Base-by-base conservation (phyloP, 371 early-diverging fungal genomes). In the Spraguea lophii region DNA sequence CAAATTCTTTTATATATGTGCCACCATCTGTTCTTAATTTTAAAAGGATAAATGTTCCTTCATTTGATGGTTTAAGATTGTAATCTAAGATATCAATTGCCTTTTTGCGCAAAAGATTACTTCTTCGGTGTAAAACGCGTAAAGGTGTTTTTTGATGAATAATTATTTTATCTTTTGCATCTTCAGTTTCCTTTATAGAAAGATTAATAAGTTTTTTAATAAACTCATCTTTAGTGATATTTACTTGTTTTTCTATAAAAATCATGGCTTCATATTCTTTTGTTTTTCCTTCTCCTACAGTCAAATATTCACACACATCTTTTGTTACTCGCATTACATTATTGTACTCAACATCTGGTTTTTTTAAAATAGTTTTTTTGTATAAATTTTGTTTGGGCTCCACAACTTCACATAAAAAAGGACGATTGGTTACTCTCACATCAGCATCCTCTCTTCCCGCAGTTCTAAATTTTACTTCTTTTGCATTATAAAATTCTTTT, bases 1-100 rank as follows among this genome's bases (percentile, higher is more conserved):
- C 80, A 76, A 90, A 93, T 71, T 94, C 95, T 62, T 94, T 94
- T 52, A 94, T 85, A 57, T 94, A 94, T 0, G 90, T 82, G 7
- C 94, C 94, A 1, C 93, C 89, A 54, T 79, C 78, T 0, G 88
- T 82, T 50, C 75, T 74, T 64, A 89, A 52, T 19, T 77, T 69
- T 1, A 83, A 65, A 76, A 67, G 43, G 74, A 60, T 56, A 79
- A 77, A 20, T 71, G 74, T 0, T 71, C 68, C 48, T 30, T 42
- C 46, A 4, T 56, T 47, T 0, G 35, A 41, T 0, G 42, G 30
- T 3, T 9, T 43, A 7, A 30, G 4, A 7, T 30, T 30, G 30
- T 30, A 30, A 7, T 30, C 12, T 7, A 30, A 12, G 16, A 13
- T 32, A 10, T 50, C n/a, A 37, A 54, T 47, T 17, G n/a, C 24